Base-by-base conservation (phyloP, 2,329 filamentous ascomycete species). In the Alternaria arbusti region DNA sequence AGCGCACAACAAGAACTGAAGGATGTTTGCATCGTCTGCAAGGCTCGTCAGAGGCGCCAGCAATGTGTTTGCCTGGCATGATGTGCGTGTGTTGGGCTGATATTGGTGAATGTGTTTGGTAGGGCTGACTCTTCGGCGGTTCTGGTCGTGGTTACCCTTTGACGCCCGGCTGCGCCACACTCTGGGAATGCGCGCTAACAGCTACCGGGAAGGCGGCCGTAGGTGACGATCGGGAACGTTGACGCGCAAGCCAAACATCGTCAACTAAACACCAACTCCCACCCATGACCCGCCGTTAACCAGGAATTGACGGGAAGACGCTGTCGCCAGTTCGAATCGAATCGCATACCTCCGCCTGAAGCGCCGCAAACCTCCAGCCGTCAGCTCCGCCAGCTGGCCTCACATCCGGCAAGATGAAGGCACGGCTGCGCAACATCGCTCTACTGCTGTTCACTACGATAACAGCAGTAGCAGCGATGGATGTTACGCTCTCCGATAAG, bases 11-110 rank as follows among this genome's bases (percentile, higher is more conserved):
- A 52, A 89, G 81, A 8, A 82, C 80, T 6, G 86, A 82, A 26
- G 84, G 79, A 45, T 82, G 78, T 49, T 83, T 84, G 77, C 89
- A 91, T 67, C 89, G 85, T 68, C 84, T 81, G 74, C 89, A 91
- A 54, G 81, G 76, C 59, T 76, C 70, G 11, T 64, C 67, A 6
- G 62, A 57, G 11, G 64, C 49, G 15, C 45, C 54, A 7, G 63
- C 20, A 6, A 72, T 20, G 20, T 75, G 66, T 64, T 76, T 80
- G 44, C 75, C 76, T 13, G 78, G 75, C 78, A 81, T 80, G 11
- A 20, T 68, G 61, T 44, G 49, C 32, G 63, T 49, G 63, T 51
- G 45, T 59, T 54, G 36, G 15, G 28, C 23, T 40, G 52, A 58
- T 61, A 28, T 54, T 67, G 61, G 57, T 52, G 54, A 22, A 44